Conservation (phyloP, 1,284 basidiomycete species). For the Trichosporon ovoides region DNA sequence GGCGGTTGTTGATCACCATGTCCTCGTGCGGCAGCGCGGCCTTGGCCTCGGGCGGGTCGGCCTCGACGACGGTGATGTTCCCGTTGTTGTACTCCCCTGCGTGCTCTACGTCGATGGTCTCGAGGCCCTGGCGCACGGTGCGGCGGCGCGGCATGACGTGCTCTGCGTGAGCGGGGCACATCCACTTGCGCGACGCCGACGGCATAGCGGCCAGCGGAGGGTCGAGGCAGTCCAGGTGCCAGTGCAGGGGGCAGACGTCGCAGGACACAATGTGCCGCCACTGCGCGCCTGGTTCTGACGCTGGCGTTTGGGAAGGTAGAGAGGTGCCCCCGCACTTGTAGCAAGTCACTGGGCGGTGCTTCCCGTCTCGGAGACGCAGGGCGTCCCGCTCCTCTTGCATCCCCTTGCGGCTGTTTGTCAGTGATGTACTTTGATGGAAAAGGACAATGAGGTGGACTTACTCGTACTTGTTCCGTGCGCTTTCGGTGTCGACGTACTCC, state of each 20-base stretch:
- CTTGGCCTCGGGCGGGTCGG: slow-evolving; percentile 53
- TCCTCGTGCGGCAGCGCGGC: slow-evolving; percentile 45
- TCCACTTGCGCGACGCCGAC: slow-evolving; percentile 85
- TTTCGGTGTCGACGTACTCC: slow-evolving; percentile 71
- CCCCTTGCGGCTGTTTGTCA: slow-evolving; percentile 82
- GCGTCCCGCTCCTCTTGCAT: slow-evolving; percentile 88
- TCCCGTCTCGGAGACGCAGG: slow-evolving; percentile 77
- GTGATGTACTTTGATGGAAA: no score
- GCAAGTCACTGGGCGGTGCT: slow-evolving; percentile 74
- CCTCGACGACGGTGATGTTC: slow-evolving; percentile 78
- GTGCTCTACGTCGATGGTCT: slow-evolving; percentile 65
- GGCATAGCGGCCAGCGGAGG: slow-evolving; percentile 86
- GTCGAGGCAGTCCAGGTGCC: slow-evolving; percentile 94
- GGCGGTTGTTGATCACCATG: slow-evolving; percentile 56
- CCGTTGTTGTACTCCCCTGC: slow-evolving; percentile 78
- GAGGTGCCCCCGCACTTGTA: slow-evolving; percentile 82
- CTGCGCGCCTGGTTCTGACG: slow-evolving; percentile 37
- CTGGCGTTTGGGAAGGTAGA: slow-evolving; percentile 31
- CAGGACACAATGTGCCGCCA: slow-evolving; percentile 72
- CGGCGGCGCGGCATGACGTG: slow-evolving; percentile 69
- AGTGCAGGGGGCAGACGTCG: slow-evolving; percentile 90
- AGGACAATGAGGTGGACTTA: no score
- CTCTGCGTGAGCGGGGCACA: slow-evolving; percentile 95
- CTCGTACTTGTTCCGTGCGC: slow-evolving; percentile 69
- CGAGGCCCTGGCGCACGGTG: slow-evolving; percentile 62